Conservation (phyloP, 495 filamentous ascomycete species). For the Staphylotrichum longicolle region DNA sequence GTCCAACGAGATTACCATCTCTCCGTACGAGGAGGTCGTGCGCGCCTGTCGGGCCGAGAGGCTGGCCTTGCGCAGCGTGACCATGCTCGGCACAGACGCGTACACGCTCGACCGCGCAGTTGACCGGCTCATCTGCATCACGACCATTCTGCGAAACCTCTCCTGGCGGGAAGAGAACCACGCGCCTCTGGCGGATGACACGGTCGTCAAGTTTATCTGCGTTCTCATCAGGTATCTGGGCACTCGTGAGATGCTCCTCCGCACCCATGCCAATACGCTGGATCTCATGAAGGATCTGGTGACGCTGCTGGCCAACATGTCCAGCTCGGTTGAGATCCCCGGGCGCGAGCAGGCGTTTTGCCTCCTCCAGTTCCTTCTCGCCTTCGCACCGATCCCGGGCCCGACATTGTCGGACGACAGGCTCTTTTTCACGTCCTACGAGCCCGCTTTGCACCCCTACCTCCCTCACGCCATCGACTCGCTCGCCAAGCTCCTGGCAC, state of each 20-base stretch:
- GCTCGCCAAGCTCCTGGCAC: constrained; percentile 85
- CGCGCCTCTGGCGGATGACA: constrained; percentile 63
- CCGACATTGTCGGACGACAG: constrained; percentile 50
- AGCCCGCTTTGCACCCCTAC: constrained; percentile 78
- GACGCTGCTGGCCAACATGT: constrained; percentile 81
- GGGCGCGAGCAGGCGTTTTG: constrained; percentile 84
- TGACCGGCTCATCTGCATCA: constrained; percentile 84
- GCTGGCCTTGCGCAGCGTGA: constrained; percentile 63
- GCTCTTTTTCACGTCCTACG: constrained; percentile 76
- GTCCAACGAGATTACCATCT: constrained; percentile 75
- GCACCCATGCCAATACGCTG: constrained; percentile 74
- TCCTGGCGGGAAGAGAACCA: constrained; percentile 78
- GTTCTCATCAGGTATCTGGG: constrained; percentile 81
- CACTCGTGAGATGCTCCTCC: constrained; percentile 81
- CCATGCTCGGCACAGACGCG: constrained; percentile 69
- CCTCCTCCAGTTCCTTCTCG: constrained; percentile 82
- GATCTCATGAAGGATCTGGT: constrained; percentile 98
- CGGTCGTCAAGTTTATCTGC: constrained; percentile 76
- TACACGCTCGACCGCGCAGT: constrained; percentile 84
- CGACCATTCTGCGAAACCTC: constrained; percentile 88
- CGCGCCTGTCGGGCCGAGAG: constrained; percentile 71
- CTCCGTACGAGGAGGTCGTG: constrained; percentile 83
- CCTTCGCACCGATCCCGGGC: constrained; percentile 78
- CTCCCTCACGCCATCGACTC: constrained; percentile 85
- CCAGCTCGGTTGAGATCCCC: constrained; percentile 75